phyloP scores from a whole-genome alignment of 2,329 filamentous ascomycete species.

The Fusarium phyllophilum region DNA sequence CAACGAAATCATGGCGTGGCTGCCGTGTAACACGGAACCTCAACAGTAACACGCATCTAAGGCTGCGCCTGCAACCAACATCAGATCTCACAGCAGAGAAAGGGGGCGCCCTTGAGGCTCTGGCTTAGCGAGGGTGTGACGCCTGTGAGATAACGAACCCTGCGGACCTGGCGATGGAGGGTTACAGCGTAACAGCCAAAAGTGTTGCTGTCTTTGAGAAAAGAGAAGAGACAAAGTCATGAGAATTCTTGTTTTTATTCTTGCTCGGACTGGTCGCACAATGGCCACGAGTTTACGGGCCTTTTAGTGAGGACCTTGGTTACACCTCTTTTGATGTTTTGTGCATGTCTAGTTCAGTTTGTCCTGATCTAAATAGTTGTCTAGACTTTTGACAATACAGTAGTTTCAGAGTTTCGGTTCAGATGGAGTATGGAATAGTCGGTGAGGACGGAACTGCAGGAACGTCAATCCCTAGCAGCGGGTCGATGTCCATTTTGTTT shows the following conservation, averaged over 20 bases:
- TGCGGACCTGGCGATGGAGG: conserved; percentile 22
- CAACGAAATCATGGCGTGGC: conserved; percentile 19
- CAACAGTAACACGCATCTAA: conserved; percentile 17
- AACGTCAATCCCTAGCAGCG: conserved; percentile 38
- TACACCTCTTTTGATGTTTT: conserved; percentile 24
- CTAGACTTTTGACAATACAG: conserved; percentile 13
- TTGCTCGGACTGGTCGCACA: conserved; percentile 14
- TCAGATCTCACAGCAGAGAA: conserved; percentile 29
- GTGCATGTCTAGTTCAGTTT: conserved; percentile 21
- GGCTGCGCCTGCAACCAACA: conserved; percentile 25
- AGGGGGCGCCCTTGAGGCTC: conserved; percentile 31
- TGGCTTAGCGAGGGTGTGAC: conserved; percentile 32
- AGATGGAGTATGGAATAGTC: conserved; percentile 31
- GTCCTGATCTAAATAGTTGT: conserved; percentile 6
- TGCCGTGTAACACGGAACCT: conserved; percentile 21
- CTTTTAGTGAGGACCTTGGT: neutral
- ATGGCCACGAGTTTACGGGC: conserved; percentile 11
- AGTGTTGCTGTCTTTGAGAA: neutral
- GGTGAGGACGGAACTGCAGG: conserved; percentile 43
- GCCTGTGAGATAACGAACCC: conserved; percentile 29
- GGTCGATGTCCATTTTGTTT: conserved; percentile 4
- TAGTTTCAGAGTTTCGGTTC: conserved; percentile 23
- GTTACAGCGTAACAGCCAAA: conserved; percentile 14
- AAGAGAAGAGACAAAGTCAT: neutral
- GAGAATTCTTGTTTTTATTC: conserved; percentile 6